Conservation (phyloP, 2,329 filamentous ascomycete species). For the Chlorencoelia australis region DNA sequence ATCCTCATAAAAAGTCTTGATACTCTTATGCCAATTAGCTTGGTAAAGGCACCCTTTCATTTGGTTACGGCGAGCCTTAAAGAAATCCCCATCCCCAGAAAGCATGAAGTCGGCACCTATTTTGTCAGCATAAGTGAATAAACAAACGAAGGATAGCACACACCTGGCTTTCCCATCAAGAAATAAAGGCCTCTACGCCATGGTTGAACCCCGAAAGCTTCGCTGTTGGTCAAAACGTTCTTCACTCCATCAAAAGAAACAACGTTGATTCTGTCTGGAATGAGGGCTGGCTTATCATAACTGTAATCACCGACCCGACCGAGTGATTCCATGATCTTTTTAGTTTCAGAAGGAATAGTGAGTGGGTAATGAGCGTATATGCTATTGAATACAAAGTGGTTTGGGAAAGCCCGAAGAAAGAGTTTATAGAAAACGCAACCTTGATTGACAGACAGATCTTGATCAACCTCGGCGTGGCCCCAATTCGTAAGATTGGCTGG, state of each 20-base stretch:
- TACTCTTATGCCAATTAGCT: slow-evolving; percentile 48
- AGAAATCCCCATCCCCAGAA: slow-evolving; percentile 37
- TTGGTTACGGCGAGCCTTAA: slow-evolving; percentile 40
- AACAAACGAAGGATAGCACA: not conserved
- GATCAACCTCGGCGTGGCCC: slow-evolving; percentile 66
- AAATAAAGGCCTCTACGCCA: slow-evolving; percentile 4
- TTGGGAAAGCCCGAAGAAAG: slow-evolving; percentile 65
- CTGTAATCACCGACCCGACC: slow-evolving; percentile 20
- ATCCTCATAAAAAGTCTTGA: slow-evolving; percentile 57
- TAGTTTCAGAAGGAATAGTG: slow-evolving; percentile 60
- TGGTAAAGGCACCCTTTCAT: slow-evolving; percentile 49
- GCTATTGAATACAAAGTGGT: slow-evolving; percentile 70
- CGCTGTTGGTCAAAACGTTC: slow-evolving; percentile 22
- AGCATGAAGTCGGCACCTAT: slow-evolving; percentile 43
- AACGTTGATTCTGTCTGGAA: slow-evolving; percentile 6
- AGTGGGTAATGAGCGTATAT: slow-evolving; percentile 60
- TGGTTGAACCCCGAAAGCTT: slow-evolving; percentile 24
- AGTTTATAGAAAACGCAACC: slow-evolving; percentile 81
- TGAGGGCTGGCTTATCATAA: slow-evolving; percentile 16
- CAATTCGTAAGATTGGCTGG: slow-evolving; percentile 68
- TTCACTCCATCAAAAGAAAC: slow-evolving; percentile 15
- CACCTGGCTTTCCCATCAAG: slow-evolving; percentile 11
- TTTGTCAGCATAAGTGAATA: not conserved
- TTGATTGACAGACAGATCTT: slow-evolving; percentile 43
- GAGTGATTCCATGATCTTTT: slow-evolving; percentile 56